These are phyloP conservation scores for Exophiala dermatitidis DNA, from an alignment of 2,329 filamentous ascomycete species.

Conservation along the genomic window DNA sequence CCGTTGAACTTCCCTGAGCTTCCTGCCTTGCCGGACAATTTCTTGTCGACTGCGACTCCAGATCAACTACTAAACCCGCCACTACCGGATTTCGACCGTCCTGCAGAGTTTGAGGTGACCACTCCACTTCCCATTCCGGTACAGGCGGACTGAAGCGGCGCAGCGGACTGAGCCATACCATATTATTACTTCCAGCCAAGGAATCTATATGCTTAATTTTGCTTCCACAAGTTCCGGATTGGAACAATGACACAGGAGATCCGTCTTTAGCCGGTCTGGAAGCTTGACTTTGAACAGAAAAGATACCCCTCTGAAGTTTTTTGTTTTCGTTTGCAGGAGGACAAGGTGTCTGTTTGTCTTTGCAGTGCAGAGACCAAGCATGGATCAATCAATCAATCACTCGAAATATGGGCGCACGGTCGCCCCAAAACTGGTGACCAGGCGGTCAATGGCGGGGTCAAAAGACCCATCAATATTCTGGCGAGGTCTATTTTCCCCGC, in stretches of 20 bases:
- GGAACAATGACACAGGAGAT: neutral
- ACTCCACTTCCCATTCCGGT: conserved; percentile 19
- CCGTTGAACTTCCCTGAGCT: conserved; percentile 14
- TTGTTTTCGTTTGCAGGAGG: neutral
- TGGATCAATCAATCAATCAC: conserved; percentile 1
- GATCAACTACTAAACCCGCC: conserved; percentile 21
- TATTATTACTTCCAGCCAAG: neutral
- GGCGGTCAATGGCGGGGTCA: neutral
- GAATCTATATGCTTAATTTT: neutral
- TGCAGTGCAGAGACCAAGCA: neutral
- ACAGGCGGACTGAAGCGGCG: conserved; percentile 19
- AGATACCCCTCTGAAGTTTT: conserved; percentile 6
- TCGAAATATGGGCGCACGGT: neutral
- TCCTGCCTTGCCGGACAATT: conserved; percentile 14
- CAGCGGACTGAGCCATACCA: neutral
- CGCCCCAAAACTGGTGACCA: neutral
- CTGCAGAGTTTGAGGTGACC: conserved; percentile 24
- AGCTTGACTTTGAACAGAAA: neutral
- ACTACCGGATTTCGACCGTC: conserved; percentile 25
- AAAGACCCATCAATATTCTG: neutral
- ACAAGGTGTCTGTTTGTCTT: neutral
- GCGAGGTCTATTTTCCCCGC: conserved; percentile 1
- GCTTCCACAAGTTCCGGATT: neutral
- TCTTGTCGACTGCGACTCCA: conserved; percentile 14
- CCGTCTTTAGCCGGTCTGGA: neutral